Percentiles rank a stretch among this genome's conserved stretches.
Evolutionary conservation across 345 rosid genomes (phyloP).

Genomic region (Eucalyptus viminalis): DNA sequence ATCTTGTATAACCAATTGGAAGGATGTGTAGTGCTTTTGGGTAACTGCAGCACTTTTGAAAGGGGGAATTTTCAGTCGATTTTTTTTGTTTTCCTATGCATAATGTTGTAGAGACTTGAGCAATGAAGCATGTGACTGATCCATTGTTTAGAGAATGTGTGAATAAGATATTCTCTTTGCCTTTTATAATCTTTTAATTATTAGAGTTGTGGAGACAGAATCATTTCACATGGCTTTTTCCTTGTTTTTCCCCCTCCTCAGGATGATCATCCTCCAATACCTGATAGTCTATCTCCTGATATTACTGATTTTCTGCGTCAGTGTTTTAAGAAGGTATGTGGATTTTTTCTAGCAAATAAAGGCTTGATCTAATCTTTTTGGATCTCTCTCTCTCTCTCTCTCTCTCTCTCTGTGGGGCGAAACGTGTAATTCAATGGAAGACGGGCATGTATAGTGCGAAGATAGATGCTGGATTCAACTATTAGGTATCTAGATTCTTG

Average conservation of each 20-base stretch:
- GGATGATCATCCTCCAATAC: constrained; percentile 98
- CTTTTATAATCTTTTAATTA: not conserved
- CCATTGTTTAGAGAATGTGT: not conserved
- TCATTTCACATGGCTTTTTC: not conserved
- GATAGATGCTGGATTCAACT: not conserved
- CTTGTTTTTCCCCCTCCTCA: constrained; percentile 8
- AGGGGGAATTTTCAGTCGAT: not conserved
- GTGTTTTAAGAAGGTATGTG: constrained; percentile 92
- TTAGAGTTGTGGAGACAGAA: not conserved
- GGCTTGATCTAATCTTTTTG: not conserved
- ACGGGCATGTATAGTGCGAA: not conserved
- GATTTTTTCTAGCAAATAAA: not conserved
- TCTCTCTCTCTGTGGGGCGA: not conserved
- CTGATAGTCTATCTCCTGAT: constrained; percentile 90
- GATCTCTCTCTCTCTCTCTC: not conserved
- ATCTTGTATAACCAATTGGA: not conserved
- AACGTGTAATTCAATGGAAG: not conserved
- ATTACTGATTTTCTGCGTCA: constrained; percentile 92
- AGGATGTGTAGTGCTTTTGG: not conserved
- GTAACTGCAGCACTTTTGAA: not conserved
- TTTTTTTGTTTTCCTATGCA: not conserved
- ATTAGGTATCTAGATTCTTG: not conserved
- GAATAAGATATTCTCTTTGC: not conserved
- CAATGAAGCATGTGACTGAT: not conserved
- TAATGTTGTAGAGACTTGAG: not conserved